These are phyloP conservation scores for Iris macrosiphon DNA, from an alignment of 106 monocot genomes.

Conservation along the genomic window DNA sequence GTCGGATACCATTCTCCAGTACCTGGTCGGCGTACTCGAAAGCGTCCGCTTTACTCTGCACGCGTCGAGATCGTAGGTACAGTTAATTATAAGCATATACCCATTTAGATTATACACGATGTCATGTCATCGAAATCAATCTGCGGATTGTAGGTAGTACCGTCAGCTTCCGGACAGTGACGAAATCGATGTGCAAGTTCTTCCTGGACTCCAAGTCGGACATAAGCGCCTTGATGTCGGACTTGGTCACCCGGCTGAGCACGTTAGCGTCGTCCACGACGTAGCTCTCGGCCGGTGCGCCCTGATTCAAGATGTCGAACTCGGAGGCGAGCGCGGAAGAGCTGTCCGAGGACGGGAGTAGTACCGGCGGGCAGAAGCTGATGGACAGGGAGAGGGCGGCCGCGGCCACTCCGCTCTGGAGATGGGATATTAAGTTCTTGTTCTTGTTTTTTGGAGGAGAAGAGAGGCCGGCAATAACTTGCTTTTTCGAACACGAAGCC, in stretches of 20 bases:
- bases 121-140: too few species aligned
- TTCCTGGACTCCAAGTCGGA: slow-evolving; percentile 84
- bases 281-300: slow-evolving; percentile 72
- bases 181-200: slow-evolving; percentile 77
- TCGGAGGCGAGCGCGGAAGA: slow-evolving; percentile 72
- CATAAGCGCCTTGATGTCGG: slow-evolving; percentile 63
- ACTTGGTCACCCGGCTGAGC: slow-evolving; percentile 85
- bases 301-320: slow-evolving; percentile 81
- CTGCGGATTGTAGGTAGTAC: too few species aligned
- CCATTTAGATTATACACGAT: too few species aligned
- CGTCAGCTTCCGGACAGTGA: slow-evolving; percentile 94
- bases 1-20: slow-evolving; percentile 94
- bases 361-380: slow-evolving; percentile 66
- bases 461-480: too few species aligned
- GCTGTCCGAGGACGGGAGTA: slow-evolving; percentile 1
- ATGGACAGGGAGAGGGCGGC: slow-evolving; percentile 69
- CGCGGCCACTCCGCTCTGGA: slow-evolving; percentile 71
- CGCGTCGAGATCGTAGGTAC: too few species aligned
- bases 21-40: slow-evolving; percentile 98
- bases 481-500: too few species aligned
- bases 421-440: slow-evolving; percentile 27
- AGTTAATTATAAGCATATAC: too few species aligned
- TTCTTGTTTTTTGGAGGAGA: too few species aligned
- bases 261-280: slow-evolving; percentile 90
- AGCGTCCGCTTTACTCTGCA: slow-evolving; percentile 96